These are phyloP conservation scores for Tanacetum coccineum DNA, from an alignment of 129 eudicot species.

Conservation along the genomic window DNA sequence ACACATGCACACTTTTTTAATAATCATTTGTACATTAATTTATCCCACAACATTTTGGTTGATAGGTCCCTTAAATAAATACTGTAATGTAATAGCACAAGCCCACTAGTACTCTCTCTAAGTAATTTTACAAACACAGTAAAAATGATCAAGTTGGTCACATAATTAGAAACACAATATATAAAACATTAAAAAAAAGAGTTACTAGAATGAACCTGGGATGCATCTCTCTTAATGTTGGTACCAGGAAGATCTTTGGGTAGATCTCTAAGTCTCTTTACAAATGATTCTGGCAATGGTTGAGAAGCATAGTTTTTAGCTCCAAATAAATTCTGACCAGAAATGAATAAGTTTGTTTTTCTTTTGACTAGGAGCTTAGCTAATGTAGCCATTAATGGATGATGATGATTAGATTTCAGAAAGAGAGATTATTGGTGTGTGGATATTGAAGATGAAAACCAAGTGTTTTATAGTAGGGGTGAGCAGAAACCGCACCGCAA, in stretches of 20 bases:
- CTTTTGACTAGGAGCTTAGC: constrained; percentile 39
- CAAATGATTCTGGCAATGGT: constrained; percentile 53
- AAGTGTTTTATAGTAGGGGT: no score
- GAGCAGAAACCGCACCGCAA: no score
- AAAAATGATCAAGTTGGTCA: no score
- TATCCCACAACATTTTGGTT: no score
- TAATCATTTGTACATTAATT: no score
- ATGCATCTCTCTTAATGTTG: constrained; percentile 64
- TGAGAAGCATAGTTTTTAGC: constrained; percentile 43
- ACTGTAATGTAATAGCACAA: no score
- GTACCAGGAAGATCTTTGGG: constrained; percentile 74
- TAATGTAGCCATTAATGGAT: constrained; percentile 57
- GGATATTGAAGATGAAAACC: no score
- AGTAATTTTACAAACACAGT: no score
- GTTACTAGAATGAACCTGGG: constrained; percentile 53
- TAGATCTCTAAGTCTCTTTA: constrained; percentile 68
- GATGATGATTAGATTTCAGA: not conserved
- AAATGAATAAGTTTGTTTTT: constrained; percentile 18
- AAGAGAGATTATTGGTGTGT: constrained; percentile 5
- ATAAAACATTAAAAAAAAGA: not conserved
- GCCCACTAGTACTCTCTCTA: no score
- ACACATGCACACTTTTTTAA: no score
- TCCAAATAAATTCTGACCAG: constrained; percentile 22
- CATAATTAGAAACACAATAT: not conserved
- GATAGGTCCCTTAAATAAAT: no score